Evolutionary conservation across 2,329 filamentous ascomycete genomes (phyloP).

Genomic region (Aspergillus sp.): DNA sequence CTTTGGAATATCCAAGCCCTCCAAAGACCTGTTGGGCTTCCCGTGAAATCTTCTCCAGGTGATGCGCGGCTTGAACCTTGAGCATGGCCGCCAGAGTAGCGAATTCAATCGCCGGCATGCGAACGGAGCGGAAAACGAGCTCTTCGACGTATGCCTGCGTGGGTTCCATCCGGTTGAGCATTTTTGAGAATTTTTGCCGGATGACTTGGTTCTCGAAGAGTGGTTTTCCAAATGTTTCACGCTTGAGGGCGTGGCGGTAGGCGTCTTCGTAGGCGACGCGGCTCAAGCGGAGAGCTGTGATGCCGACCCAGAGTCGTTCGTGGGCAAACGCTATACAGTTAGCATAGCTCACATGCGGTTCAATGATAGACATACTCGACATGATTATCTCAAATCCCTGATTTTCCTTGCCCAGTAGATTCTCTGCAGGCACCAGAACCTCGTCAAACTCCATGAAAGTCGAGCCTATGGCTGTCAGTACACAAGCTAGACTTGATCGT

Average conservation of each 20-base stretch:
- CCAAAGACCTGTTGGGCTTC: constrained; percentile 9
- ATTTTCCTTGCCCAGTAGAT: constrained; percentile 71
- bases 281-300: constrained; percentile 7
- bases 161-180: constrained; percentile 5
- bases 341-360: neutral
- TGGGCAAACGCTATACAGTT: constrained; percentile 7
- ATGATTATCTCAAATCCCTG: constrained; percentile 76
- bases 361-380: constrained; percentile 18
- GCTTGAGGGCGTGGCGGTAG: constrained; percentile 6
- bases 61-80: constrained; percentile 9
- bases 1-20: constrained; percentile 5
- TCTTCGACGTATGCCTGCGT: constrained; percentile 7
- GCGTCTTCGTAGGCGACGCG: constrained; percentile 6
- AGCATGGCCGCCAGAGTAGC: constrained; percentile 13
- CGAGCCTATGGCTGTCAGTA: constrained; percentile 50
- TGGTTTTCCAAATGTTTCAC: constrained; percentile 8
- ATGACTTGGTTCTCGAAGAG: constrained; percentile 10
- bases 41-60: constrained; percentile 10
- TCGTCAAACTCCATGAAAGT: constrained; percentile 74
- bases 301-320: constrained; percentile 10
- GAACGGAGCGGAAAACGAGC: constrained; percentile 5
- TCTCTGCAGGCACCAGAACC: constrained; percentile 70
- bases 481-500: too few species aligned
- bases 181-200: constrained; percentile 7
- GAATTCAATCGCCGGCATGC: constrained; percentile 4